These are phyloP conservation scores for Epicoccum nigrum DNA, from an alignment of 2,329 filamentous ascomycete species.

Conservation along the genomic window DNA sequence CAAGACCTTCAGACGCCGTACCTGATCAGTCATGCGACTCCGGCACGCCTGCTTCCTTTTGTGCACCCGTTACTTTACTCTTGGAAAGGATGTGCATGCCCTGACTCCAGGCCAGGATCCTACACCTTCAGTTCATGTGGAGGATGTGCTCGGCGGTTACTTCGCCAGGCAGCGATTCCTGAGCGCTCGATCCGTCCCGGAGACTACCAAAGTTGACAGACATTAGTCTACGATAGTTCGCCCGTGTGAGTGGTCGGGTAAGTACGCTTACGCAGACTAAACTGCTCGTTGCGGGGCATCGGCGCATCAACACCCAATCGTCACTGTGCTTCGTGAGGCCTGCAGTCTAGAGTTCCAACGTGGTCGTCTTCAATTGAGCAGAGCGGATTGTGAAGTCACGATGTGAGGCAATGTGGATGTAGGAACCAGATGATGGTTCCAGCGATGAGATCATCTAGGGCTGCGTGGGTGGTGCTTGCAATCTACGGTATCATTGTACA, in stretches of 20 bases:
- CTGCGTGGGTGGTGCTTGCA: constrained; percentile 21
- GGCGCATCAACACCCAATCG: constrained; percentile 21
- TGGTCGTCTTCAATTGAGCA: constrained; percentile 32
- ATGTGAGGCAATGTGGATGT: constrained; percentile 8
- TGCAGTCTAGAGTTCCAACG: constrained; percentile 21
- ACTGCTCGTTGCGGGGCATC: constrained; percentile 28
- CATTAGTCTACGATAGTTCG: constrained; percentile 20
- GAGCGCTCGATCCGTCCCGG: constrained; percentile 42
- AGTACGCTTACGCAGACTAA: constrained; percentile 37
- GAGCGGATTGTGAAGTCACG: not conserved
- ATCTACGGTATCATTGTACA: constrained; percentile 22
- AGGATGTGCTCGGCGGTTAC: constrained; percentile 32
- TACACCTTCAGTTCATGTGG: constrained; percentile 14
- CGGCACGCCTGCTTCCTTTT: constrained; percentile 15
- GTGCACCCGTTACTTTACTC: constrained; percentile 8
- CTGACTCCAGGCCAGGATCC: constrained; percentile 19
- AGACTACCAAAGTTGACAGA: constrained; percentile 25
- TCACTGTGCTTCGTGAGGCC: constrained; percentile 14
- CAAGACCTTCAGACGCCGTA: constrained; percentile 10
- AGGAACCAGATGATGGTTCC: constrained; percentile 10
- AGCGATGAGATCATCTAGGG: constrained; percentile 30
- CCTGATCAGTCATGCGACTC: constrained; percentile 17
- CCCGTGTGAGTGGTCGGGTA: constrained; percentile 35
- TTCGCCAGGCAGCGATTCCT: constrained; percentile 37
- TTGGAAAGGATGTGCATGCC: constrained; percentile 11